Evolutionary conservation across 2,329 filamentous ascomycete species (phyloP).

Genomic region (Ceratocystis alfenasii): DNA sequence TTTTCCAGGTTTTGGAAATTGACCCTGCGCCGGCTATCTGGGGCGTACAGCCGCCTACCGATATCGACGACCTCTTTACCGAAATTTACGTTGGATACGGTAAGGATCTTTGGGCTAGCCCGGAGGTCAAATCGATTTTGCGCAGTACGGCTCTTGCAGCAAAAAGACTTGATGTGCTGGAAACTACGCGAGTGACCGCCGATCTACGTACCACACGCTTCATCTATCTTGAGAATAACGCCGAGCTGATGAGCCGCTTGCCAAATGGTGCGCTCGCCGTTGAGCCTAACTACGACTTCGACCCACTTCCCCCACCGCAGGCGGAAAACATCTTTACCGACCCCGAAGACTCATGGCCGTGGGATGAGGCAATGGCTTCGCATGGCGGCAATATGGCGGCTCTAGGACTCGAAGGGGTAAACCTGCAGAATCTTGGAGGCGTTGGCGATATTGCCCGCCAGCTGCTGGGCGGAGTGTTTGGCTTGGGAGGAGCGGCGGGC

Average conservation of each 20-base stretch:
- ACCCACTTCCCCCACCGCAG: slow-evolving; percentile 63
- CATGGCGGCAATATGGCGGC: background rate
- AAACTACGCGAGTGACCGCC: slow-evolving; percentile 29
- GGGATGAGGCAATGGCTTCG: slow-evolving; percentile 27
- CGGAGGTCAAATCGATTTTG: slow-evolving; percentile 56
- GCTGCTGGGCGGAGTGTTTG: slow-evolving; percentile 20
- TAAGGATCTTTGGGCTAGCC: slow-evolving; percentile 77
- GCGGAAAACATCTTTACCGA: slow-evolving; percentile 41
- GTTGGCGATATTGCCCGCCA: slow-evolving; percentile 19
- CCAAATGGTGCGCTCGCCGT: slow-evolving; percentile 52
- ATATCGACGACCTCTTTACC: slow-evolving; percentile 53
- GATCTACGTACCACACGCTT: slow-evolving; percentile 50
- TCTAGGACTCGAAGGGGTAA: slow-evolving; percentile 20
- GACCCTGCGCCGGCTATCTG: slow-evolving; percentile 71
- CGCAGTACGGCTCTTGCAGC: slow-evolving; percentile 48
- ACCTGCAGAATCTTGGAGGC: slow-evolving; percentile 11
- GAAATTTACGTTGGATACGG: slow-evolving; percentile 64
- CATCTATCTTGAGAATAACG: slow-evolving; percentile 64
- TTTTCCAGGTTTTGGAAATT: slow-evolving; percentile 71
- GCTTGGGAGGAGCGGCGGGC: slow-evolving; percentile 6
- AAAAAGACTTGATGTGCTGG: background rate
- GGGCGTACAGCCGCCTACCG: slow-evolving; percentile 56
- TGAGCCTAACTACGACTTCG: slow-evolving; percentile 61
- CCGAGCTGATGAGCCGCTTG: slow-evolving; percentile 55
- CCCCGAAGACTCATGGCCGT: slow-evolving; percentile 34